Conservation (phyloP, 345 rosid genomes). For the Eucalyptus guilfoylei region DNA sequence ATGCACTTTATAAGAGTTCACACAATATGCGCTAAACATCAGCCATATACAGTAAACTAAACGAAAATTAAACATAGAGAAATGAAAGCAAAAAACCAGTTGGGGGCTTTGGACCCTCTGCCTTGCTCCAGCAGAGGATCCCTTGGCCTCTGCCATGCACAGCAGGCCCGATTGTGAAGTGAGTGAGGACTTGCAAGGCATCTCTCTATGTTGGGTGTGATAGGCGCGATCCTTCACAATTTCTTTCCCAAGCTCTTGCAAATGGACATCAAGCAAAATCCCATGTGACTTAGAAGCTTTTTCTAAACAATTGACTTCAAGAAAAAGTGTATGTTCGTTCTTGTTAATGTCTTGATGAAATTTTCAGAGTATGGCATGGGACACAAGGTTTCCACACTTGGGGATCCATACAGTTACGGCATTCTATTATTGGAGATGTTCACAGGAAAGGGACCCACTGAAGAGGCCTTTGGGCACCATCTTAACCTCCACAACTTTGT, state of each 20-base stretch:
- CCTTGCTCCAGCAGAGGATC: neutral
- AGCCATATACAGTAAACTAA: neutral
- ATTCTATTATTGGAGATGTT: neutral
- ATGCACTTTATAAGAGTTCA: neutral
- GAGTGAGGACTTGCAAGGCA: neutral
- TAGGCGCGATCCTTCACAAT: fast-evolving
- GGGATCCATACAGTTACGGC: neutral
- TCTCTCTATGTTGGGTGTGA: neutral
- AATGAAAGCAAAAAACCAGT: too few relatives aligned
- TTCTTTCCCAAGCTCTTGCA: neutral
- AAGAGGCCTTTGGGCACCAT: neutral
- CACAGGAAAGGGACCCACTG: neutral
- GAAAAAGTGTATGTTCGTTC: neutral
- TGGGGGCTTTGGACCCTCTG: neutral
- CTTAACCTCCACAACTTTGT: neutral
- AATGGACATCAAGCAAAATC: neutral
- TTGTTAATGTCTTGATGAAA: neutral
- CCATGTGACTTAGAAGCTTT: neutral
- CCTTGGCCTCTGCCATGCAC: neutral
- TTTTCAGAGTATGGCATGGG: neutral
- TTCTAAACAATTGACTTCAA: neutral
- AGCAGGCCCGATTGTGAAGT: neutral
- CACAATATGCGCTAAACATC: fast-evolving
- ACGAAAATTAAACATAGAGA: neutral
- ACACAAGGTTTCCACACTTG: neutral